phyloP scores from a whole-genome alignment of 495 filamentous ascomycete species.

The Penicillium fimorum region DNA sequence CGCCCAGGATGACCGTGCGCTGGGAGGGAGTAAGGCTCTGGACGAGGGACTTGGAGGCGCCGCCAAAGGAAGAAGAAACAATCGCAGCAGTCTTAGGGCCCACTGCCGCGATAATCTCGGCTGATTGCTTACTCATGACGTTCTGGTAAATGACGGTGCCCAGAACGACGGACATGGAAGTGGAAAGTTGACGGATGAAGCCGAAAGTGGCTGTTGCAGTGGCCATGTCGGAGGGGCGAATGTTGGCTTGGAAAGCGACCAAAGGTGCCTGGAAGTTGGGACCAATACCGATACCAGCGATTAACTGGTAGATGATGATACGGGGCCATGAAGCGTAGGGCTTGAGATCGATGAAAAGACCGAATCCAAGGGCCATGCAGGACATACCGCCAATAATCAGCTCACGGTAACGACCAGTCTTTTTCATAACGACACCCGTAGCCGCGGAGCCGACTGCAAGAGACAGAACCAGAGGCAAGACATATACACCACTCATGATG shows the following conservation, averaged over 20 bases:
- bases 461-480: conserved; percentile 70
- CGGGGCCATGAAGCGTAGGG: conserved; percentile 47
- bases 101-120: conserved; percentile 35
- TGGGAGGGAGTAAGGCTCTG: conserved; percentile 45
- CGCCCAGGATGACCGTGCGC: conserved; percentile 47
- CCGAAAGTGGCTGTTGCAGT: conserved; percentile 52
- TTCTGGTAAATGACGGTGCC: conserved; percentile 60
- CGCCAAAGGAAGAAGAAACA: conserved; percentile 52
- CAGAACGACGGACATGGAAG: conserved; percentile 53
- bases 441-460: conserved; percentile 64
- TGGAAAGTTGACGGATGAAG: conserved; percentile 52
- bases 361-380: conserved; percentile 55
- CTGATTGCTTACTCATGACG: conserved; percentile 45
- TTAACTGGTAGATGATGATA: conserved; percentile 54
- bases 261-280: conserved; percentile 59
- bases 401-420: conserved; percentile 57
- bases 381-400: conserved; percentile 50
- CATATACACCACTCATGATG: conserved; percentile 74
- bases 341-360: conserved; percentile 51
- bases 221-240: conserved; percentile 51
- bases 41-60: conserved; percentile 58
- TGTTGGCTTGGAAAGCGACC: conserved; percentile 55
- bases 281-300: conserved; percentile 54
- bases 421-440: conserved; percentile 70
- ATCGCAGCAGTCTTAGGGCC: conserved; percentile 30